phyloP scores from a whole-genome alignment of 2,329 filamentous ascomycete genomes.

The Zymoseptoria crescenta region DNA sequence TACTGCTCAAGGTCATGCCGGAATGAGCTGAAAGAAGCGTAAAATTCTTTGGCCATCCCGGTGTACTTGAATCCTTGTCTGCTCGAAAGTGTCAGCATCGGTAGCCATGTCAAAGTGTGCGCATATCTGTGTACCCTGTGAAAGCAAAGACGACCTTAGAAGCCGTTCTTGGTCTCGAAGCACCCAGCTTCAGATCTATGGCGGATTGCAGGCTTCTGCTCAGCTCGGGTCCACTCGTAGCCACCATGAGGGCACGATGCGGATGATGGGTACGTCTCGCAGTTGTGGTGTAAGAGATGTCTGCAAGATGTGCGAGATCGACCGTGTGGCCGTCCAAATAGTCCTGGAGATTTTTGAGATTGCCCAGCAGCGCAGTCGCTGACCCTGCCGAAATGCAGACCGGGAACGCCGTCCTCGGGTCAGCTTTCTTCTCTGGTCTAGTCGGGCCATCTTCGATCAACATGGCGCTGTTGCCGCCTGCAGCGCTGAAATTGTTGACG shows the following conservation, averaged over 20 bases:
- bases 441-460: conserved; percentile 19
- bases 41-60: conserved; percentile 5
- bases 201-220: conserved; percentile 7
- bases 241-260: too few relatives aligned
- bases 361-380: conserved; percentile 1
- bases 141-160: neutral
- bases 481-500: conserved; percentile 33
- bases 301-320: neutral
- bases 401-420: neutral
- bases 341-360: neutral
- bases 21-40: conserved; percentile 4
- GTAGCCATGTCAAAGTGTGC: neutral
- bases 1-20: conserved; percentile 2
- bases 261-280: conserved; percentile 18
- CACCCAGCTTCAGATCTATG: neutral
- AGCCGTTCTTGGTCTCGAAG: neutral
- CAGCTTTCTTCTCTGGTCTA: neutral
- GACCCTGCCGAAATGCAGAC: conserved; percentile 5
- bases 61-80: conserved; percentile 9
- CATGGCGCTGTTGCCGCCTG: conserved; percentile 31
- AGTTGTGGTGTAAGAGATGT: conserved; percentile 20
- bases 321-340: neutral
- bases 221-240: neutral
- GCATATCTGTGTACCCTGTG: neutral
- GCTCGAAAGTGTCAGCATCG: conserved; percentile 3